phyloP scores from a whole-genome alignment of 805 yeast genomes.

The Cyberlindnera mrakii region DNA sequence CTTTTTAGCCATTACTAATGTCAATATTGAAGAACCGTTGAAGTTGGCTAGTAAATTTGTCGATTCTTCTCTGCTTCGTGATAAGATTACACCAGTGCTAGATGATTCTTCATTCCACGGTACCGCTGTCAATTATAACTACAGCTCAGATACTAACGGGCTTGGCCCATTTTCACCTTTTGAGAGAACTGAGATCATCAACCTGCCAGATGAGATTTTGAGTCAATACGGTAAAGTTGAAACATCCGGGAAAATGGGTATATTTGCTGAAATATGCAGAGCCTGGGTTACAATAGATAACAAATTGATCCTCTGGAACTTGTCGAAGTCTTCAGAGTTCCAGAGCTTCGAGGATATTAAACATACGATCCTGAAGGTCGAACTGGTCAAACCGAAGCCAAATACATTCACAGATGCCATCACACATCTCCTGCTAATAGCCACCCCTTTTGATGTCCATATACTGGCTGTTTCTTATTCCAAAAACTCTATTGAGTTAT shows the following conservation, averaged over 20 bases:
- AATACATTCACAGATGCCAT: conserved; percentile 77
- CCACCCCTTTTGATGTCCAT: conserved; percentile 76
- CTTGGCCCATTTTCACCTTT: conserved; percentile 62
- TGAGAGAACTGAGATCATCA: conserved; percentile 59
- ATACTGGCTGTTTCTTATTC: conserved; percentile 65
- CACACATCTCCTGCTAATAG: conserved; percentile 62
- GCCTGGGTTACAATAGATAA: conserved; percentile 85
- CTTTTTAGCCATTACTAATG: conserved; percentile 25
- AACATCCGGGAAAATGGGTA: conserved; percentile 70
- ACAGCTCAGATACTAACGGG: conserved; percentile 42
- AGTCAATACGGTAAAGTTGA: conserved; percentile 66
- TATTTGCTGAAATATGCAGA: conserved; percentile 72
- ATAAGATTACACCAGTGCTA: conserved; percentile 50
- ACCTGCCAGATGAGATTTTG: conserved; percentile 76
- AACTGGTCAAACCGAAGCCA: conserved; percentile 73
- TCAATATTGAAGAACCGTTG: conserved; percentile 31
- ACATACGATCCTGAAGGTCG: conserved; percentile 71
- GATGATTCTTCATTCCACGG: conserved; percentile 44
- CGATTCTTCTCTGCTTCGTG: conserved; percentile 49
- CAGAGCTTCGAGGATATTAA: conserved; percentile 77
- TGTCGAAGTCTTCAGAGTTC: conserved; percentile 55
- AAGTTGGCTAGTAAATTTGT: conserved; percentile 61
- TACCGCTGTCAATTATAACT: conserved; percentile 62
- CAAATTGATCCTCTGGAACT: conserved; percentile 81
- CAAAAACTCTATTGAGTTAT: conserved; percentile 54